Evolutionary conservation across 129 eudicot species (phyloP).

Genomic region (Saposhnikovia divaricata): DNA sequence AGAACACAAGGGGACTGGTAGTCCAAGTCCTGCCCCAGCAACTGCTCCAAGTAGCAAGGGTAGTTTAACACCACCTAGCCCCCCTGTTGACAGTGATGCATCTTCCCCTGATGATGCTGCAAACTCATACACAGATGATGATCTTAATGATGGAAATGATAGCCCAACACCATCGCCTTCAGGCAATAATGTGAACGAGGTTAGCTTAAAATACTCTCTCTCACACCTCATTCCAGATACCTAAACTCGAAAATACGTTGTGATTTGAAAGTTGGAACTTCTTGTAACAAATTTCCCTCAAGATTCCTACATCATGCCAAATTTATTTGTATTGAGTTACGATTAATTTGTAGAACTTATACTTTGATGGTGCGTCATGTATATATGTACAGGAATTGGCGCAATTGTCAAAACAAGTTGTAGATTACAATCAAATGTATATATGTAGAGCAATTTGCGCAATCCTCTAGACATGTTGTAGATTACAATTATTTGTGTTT

Average conservation of each 20-base stretch:
- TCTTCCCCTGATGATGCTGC: not conserved
- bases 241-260: not conserved
- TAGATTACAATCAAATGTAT: not conserved
- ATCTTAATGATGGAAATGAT: not conserved
- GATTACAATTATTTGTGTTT: not conserved
- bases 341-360: not conserved
- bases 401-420: not conserved
- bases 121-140: not conserved
- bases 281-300: not conserved
- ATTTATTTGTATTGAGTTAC: not conserved
- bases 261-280: not conserved
- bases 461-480: not conserved
- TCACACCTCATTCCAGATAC: constrained; percentile 1
- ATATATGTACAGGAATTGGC: not conserved
- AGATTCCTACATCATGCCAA: not conserved
- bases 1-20: not conserved
- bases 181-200: not conserved
- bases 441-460: not conserved
- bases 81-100: too few species aligned
- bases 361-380: not conserved
- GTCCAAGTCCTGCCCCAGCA: not conserved
- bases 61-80: not conserved
- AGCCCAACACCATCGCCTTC: not conserved
- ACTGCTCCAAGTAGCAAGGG: not conserved
- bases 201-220: not conserved